These are phyloP conservation scores for Usnea hakonensis DNA, from an alignment of 495 filamentous ascomycete species.

Conservation along the genomic window DNA sequence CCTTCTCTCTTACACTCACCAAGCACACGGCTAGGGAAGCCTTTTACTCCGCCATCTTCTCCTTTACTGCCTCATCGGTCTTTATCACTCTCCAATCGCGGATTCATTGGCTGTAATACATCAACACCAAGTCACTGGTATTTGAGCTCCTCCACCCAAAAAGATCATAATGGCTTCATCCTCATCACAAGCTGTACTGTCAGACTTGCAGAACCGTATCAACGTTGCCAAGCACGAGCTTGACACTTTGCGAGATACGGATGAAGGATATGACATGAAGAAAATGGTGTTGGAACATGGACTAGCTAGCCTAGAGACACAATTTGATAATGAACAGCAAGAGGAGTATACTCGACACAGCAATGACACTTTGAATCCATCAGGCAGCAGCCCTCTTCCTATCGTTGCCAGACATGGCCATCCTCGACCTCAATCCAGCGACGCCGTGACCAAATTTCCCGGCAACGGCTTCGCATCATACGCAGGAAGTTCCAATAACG, in stretches of 20 bases:
- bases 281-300: conserved; percentile 11
- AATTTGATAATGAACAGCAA: not conserved
- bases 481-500: conserved; percentile 11
- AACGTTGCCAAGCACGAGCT: conserved; percentile 4
- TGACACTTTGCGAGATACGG: not conserved
- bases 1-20: not conserved
- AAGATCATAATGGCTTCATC: conserved; percentile 6
- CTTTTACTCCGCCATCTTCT: not conserved
- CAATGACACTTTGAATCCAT: not conserved
- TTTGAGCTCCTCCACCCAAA: not conserved
- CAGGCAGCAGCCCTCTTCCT: not conserved
- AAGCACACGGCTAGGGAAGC: not conserved
- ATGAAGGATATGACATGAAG: not conserved
- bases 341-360: conserved; percentile 4
- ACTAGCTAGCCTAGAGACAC: conserved; percentile 11
- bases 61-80: not conserved
- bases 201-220: not conserved
- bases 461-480: conserved; percentile 2
- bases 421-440: conserved; percentile 11
- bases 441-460: not conserved
- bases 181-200: not conserved
- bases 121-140: not conserved
- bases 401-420: conserved; percentile 1
- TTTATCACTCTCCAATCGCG: not conserved
- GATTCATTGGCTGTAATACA: not conserved